These are phyloP conservation scores for Periconia sp. DNA, from an alignment of 2,329 filamentous ascomycete species.

Conservation along the genomic window DNA sequence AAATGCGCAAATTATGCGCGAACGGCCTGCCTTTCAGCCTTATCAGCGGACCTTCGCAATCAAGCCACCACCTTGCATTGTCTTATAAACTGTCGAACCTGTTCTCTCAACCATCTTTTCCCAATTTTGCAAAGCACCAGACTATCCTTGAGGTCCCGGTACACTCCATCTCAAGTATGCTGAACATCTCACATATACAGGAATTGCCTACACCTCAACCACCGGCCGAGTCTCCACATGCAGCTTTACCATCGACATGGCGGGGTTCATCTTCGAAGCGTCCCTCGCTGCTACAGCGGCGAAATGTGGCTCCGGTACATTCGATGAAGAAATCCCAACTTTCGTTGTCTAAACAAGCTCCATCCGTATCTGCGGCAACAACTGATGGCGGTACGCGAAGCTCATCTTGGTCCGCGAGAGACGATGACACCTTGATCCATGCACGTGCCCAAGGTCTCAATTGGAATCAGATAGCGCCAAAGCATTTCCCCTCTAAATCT, in stretches of 20 bases:
- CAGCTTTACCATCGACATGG: too few relatives aligned
- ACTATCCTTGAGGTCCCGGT: too few relatives aligned
- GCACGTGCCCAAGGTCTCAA: conserved; percentile 76
- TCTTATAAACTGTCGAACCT: neutral
- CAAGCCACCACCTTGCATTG: neutral
- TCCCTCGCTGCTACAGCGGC: too few relatives aligned
- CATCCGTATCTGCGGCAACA: neutral
- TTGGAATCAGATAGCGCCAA: conserved; percentile 78
- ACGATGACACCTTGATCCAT: conserved; percentile 72
- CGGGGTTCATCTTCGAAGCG: too few relatives aligned
- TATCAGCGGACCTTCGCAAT: neutral
- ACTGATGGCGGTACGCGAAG: conserved; percentile 24
- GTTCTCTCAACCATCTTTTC: too few relatives aligned
- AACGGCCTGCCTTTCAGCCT: neutral
- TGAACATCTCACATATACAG: too few relatives aligned
- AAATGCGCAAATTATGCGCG: conserved; percentile 3
- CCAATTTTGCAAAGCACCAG: too few relatives aligned
- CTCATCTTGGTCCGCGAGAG: conserved; percentile 68
- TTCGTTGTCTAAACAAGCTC: neutral
- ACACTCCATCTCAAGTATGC: too few relatives aligned
- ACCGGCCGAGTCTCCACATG: too few relatives aligned
- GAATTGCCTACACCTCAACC: too few relatives aligned
- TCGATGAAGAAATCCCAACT: neutral
- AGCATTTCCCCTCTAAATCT: conserved; percentile 74
- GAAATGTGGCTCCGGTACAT: neutral